phyloP scores from a whole-genome alignment of 208 protist species.

The Phytomonas francai region DNA sequence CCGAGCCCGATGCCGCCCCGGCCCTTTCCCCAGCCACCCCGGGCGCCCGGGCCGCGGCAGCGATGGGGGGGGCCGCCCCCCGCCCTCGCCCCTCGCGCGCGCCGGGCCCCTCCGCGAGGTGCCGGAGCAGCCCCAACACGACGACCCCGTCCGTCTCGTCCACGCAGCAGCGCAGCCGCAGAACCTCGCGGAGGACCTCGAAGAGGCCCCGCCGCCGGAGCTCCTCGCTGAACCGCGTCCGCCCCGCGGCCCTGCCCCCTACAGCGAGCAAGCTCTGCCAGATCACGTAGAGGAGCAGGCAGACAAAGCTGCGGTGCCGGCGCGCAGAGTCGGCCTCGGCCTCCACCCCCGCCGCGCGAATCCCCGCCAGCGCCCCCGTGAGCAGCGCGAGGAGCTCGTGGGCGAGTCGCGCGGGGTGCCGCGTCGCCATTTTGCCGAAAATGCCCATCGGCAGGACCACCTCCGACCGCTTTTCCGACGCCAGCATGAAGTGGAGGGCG shows the following conservation, averaged over 20 bases:
- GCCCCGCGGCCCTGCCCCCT: slow-evolving; percentile 12
- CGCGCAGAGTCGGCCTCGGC: not conserved
- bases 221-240: slow-evolving; percentile 35
- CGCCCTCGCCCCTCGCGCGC: too few species aligned
- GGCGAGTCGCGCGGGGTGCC: slow-evolving; percentile 16
- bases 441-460: not conserved
- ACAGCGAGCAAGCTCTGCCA: slow-evolving; percentile 16
- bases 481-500: slow-evolving; percentile 23
- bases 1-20: too few species aligned
- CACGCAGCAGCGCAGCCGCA: slow-evolving; percentile 29
- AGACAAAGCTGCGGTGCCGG: not conserved
- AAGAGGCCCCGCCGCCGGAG: slow-evolving; percentile 37
- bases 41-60: too few species aligned
- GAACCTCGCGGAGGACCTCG: slow-evolving; percentile 37
- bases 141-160: slow-evolving; percentile 52
- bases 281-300: not conserved
- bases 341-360: not conserved
- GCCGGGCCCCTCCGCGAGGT: slow-evolving; percentile 11
- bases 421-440: slow-evolving; percentile 21
- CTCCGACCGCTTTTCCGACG: not conserved
- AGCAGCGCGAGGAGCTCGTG: slow-evolving; percentile 15
- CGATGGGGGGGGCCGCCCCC: too few species aligned
- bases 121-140: slow-evolving; percentile 52
- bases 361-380: slow-evolving; percentile 13
- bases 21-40: too few species aligned